These are phyloP conservation scores for Jatropha curcas DNA, from an alignment of 345 rosid species.

Conservation along the genomic window DNA sequence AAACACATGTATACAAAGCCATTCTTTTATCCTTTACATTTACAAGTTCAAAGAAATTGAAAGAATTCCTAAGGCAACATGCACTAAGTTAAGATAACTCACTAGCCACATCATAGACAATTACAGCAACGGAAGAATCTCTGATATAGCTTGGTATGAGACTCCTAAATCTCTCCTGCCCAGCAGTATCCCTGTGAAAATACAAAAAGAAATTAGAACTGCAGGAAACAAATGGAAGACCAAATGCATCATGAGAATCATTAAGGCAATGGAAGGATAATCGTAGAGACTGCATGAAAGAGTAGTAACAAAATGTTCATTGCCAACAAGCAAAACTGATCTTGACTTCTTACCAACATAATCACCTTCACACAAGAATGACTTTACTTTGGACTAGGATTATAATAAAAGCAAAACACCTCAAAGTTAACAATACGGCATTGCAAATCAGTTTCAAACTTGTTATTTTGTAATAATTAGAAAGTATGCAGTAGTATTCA, in stretches of 20 bases:
- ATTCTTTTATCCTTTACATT: not conserved
- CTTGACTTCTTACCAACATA: not conserved
- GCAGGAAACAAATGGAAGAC: conserved; percentile 8
- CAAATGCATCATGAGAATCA: not conserved
- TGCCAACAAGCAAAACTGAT: no score
- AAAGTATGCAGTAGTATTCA: not conserved
- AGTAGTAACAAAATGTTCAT: not conserved
- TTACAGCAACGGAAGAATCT: conserved; percentile 95
- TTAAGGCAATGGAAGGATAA: not conserved
- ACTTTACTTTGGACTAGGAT: not conserved
- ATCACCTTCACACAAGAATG: not conserved
- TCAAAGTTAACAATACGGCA: not conserved
- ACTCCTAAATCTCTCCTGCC: conserved; percentile 95
- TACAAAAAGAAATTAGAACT: conserved; percentile 2
- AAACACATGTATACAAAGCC: not conserved
- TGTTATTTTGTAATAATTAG: not conserved
- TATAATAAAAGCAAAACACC: not conserved
- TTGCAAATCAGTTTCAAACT: not conserved
- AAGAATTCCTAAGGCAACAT: not conserved
- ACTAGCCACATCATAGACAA: conserved; percentile 94
- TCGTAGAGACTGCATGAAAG: not conserved
- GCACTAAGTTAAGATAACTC: conserved; percentile 27
- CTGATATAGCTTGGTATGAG: conserved; percentile 92
- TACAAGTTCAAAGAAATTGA: not conserved
- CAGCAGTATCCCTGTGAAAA: conserved; percentile 85